Conservation (phyloP, 305 asterid genomes). For the Stenogyne calaminthoides region DNA sequence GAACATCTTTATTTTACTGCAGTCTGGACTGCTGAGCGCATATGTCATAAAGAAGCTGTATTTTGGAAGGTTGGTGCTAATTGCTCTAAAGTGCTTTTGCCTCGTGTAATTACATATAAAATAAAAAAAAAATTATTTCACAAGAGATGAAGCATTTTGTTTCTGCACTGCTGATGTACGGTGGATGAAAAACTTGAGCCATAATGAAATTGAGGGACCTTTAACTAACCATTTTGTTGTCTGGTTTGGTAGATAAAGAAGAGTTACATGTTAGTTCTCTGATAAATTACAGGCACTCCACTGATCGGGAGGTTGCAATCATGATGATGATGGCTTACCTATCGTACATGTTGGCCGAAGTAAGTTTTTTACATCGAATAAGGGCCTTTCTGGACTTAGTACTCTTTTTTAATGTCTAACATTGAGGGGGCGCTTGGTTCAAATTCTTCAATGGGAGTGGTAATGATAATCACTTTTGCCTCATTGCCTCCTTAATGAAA, state of each 20-base stretch:
- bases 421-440: not conserved
- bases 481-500: too few species aligned
- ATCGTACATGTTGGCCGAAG: slow-evolving; percentile 70
- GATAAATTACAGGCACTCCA: slow-evolving; percentile 60
- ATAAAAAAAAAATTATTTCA: not conserved
- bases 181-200: not conserved
- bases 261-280: slow-evolving; percentile 7
- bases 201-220: slow-evolving; percentile 10
- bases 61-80: slow-evolving; percentile 63
- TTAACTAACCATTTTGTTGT: not conserved
- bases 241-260: not conserved
- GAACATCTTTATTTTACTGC: slow-evolving; percentile 31
- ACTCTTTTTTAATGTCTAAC: slow-evolving; percentile 6
- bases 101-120: not conserved
- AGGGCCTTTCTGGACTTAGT: slow-evolving; percentile 15
- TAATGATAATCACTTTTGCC: too few species aligned
- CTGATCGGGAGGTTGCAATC: slow-evolving; percentile 76
- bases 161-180: not conserved
- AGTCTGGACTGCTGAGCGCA: slow-evolving; percentile 75
- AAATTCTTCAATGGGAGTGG: too few species aligned
- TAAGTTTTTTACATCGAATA: slow-evolving; percentile 35
- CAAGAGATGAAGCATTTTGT: slow-evolving; percentile 11
- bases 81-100: not conserved
- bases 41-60: slow-evolving; percentile 69
- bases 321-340: slow-evolving; percentile 77